phyloP scores from a whole-genome alignment of 768 basidiomycete genomes.

The Hypsizygus marmoreus region DNA sequence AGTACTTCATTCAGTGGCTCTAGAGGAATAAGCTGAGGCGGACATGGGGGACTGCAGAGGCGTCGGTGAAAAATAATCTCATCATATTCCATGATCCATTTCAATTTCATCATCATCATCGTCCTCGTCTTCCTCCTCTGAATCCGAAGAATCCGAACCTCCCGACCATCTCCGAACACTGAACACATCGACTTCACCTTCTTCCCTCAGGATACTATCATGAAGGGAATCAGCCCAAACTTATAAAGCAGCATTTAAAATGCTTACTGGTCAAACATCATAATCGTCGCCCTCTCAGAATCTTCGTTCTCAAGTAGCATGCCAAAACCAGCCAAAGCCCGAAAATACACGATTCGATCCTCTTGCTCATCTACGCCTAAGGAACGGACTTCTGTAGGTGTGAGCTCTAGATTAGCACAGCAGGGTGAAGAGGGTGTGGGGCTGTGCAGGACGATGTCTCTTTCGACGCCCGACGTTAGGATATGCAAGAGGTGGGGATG shows the following conservation, averaged over 20 bases:
- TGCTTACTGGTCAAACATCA: conserved; percentile 73
- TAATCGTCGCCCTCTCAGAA: conserved; percentile 54
- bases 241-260: background rate
- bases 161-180: conserved; percentile 37
- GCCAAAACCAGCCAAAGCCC: conserved; percentile 31
- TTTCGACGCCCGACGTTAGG: conserved; percentile 75
- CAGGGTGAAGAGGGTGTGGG: conserved; percentile 59
- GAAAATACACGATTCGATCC: conserved; percentile 38
- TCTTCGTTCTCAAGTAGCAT: conserved; percentile 33
- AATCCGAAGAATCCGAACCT: conserved; percentile 29
- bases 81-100: no score
- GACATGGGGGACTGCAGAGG: no score
- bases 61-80: no score
- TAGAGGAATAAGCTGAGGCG: no score
- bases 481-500: conserved; percentile 72
- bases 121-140: conserved; percentile 30
- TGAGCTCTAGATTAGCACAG: conserved; percentile 44
- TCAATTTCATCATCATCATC: conserved; percentile 19
- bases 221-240: background rate
- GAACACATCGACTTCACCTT: conserved; percentile 62
- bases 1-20: no score
- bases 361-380: conserved; percentile 36
- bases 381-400: conserved; percentile 49
- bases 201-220: conserved; percentile 57
- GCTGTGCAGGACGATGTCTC: conserved; percentile 67